phyloP scores from a whole-genome alignment of 2,329 filamentous ascomycete species.

The Cryphonectria parasitica region DNA sequence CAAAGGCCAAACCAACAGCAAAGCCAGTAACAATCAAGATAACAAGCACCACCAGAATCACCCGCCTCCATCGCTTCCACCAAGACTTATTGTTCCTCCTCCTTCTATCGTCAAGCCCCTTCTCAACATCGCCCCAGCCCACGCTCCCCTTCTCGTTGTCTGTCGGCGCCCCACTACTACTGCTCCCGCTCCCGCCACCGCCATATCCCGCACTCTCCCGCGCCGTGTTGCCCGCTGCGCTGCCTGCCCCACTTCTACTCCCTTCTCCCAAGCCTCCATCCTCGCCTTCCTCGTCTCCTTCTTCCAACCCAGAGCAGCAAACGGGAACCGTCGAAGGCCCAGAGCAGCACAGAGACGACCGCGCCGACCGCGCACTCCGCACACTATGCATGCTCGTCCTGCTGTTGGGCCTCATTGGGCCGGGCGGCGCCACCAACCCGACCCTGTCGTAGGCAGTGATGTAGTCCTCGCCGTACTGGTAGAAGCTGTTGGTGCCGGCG shows the following conservation, averaged over 20 bases:
- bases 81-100: neutral
- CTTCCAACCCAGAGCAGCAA: neutral
- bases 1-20: conserved; percentile 10
- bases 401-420: neutral
- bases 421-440: conserved; percentile 7
- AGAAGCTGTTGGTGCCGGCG: neutral
- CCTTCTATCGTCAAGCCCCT: neutral
- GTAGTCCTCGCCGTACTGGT: conserved; percentile 30
- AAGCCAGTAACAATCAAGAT: neutral
- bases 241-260: neutral
- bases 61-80: conserved; percentile 10
- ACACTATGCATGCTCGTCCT: conserved; percentile 8
- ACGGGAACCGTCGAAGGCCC: neutral
- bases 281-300: neutral
- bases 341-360: neutral
- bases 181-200: neutral
- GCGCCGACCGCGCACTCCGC: neutral
- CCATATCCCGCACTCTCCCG: neutral
- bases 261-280: no score
- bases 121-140: conserved; percentile 8
- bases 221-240: neutral
- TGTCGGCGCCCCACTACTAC: neutral
- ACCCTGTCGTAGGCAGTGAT: conserved; percentile 25
- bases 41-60: neutral
- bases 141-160: neutral